phyloP scores from a whole-genome alignment of 176 grass and related monocot species.

The Zizania latifolia region DNA sequence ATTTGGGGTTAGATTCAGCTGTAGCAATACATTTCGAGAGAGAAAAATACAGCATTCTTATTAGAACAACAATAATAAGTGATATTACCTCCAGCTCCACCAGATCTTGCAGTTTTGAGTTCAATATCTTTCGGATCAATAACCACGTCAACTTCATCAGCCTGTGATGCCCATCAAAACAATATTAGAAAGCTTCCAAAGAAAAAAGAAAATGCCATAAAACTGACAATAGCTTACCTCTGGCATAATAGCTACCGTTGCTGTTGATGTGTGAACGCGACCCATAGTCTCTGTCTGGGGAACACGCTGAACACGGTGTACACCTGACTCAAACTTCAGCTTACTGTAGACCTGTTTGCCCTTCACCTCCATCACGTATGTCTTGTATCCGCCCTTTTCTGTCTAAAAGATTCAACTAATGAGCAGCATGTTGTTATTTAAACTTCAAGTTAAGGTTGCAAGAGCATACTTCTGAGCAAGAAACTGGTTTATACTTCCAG shows the following conservation, averaged over 20 bases:
- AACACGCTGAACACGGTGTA: constrained; percentile 95
- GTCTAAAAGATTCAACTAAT: constrained; percentile 41
- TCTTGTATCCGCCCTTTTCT: constrained; percentile 92
- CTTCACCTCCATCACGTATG: constrained; percentile 89
- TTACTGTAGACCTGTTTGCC: constrained; percentile 89
- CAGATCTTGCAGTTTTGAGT: constrained; percentile 91
- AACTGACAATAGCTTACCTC: constrained; percentile 46
- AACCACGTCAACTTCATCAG: constrained; percentile 91
- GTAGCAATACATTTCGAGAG: background rate
- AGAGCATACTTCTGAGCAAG: constrained; percentile 70
- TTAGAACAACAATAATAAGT: background rate
- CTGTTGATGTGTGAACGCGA: constrained; percentile 90
- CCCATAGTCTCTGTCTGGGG: constrained; percentile 88
- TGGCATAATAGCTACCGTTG: constrained; percentile 96
- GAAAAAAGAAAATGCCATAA: background rate
- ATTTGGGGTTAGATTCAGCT: constrained; percentile 1
- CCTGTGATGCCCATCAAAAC: constrained; percentile 35
- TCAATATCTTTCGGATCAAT: constrained; percentile 98
- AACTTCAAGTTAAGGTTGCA: constrained; percentile 21
- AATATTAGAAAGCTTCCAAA: background rate
- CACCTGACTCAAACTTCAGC: constrained; percentile 89
- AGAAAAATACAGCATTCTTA: background rate
- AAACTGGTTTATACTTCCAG: constrained; percentile 72
- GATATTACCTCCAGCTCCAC: constrained; percentile 88
- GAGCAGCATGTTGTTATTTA: constrained; percentile 24